Conservation (phyloP, 106 monocot genomes). For the Alisma plantagoaquatica region DNA sequence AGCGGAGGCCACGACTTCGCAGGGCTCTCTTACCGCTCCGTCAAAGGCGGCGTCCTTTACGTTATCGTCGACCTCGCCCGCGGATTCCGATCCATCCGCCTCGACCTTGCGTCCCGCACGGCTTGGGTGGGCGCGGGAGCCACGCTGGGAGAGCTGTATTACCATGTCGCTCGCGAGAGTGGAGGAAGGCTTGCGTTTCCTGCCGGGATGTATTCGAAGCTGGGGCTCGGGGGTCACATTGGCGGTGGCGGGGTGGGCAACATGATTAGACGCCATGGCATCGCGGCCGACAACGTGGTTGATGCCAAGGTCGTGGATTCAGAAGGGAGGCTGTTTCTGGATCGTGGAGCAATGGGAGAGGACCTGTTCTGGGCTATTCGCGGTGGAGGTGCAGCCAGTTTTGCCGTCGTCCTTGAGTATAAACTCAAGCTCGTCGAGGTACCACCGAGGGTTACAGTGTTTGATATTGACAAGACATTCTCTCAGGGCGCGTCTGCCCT, state of each 20-base stretch:
- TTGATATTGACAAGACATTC: background rate
- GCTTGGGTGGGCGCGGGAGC: background rate
- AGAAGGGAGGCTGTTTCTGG: background rate
- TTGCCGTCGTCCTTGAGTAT: background rate
- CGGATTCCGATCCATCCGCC: background rate
- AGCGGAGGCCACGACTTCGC: conserved; percentile 4
- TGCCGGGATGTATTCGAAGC: background rate
- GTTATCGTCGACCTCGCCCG: background rate
- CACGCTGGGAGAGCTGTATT: background rate
- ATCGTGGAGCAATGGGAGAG: background rate
- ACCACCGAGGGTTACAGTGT: background rate
- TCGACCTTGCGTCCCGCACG: background rate
- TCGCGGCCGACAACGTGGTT: conserved; percentile 2
- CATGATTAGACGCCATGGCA: background rate
- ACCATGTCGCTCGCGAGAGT: background rate
- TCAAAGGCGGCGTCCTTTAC: background rate
- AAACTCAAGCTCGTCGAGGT: background rate
- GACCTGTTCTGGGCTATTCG: conserved; percentile 4
- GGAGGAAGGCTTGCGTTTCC: background rate
- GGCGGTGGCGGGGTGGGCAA: background rate
- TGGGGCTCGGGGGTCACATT: background rate
- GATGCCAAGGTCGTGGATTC: background rate
- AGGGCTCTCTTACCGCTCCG: background rate
- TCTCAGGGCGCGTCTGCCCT: background rate
- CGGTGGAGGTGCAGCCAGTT: background rate